Base-by-base conservation (phyloP, 108 stramenopile genomes). In the Cyclotella choctawhatcheeana region DNA sequence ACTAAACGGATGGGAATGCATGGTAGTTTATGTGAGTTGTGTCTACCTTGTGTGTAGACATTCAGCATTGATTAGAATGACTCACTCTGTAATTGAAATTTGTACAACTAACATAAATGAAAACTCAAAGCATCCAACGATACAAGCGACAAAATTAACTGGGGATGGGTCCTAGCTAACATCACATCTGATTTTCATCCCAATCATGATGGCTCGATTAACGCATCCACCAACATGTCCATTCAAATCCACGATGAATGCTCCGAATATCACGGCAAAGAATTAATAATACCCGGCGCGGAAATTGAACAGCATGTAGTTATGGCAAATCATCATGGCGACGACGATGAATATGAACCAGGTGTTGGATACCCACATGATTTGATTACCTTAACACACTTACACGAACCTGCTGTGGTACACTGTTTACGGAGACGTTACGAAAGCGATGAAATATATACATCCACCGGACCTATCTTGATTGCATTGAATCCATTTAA, bases 401-500 rank as follows among this genome's bases (percentile, higher is more conserved):
- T 93, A 54, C 93, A 93, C 62, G 93, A 93, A 59, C 93, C 93
- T 14, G 88, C 93, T 0, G 90, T 93, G 27, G 87, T 97, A 21
- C 90, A 97, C 73, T 95, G 90, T 60, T 66, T 98, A 25, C 82
- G 89, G 48, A 68, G 79, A 22, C 80, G 95, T 40, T 96, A 91
- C 76, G 68, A 81, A 44, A 53, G 79, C 24, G 88, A 96, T 58
- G 58, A 79, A 2, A 97, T 98, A 45, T 98, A 98, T 79, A 97
- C 96, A 7, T 80, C 87, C 53, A 95, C 97, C 10, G 98, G 98
- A 13, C 89, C 95, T 52, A 94, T 99, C 34, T 84, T 99, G 30
- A 75, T 99, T 51, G 95, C 97, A 4, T 69, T 98, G 50, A 99
- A 99, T 76, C 98, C 98, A 0, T 99, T 96, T 84, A 89, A 95